Evolutionary conservation across 805 yeast species (phyloP).

Genomic region (Saccharomycopsis sp.): DNA sequence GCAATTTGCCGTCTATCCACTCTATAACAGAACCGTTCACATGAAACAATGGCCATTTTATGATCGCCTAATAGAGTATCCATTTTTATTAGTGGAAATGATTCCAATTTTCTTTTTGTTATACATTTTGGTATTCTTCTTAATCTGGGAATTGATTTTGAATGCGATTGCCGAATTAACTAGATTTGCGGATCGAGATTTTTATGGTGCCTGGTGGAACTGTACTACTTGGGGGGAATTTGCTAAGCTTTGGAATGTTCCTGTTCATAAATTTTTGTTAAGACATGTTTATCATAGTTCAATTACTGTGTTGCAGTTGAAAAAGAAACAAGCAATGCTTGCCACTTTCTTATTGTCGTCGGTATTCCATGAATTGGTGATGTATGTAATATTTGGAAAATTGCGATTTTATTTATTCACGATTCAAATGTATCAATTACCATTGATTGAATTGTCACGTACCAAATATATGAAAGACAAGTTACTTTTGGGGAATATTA

Average conservation of each 20-base stretch:
- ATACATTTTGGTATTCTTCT: slow-evolving; percentile 72
- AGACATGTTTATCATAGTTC: slow-evolving; percentile 94
- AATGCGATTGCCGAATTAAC: slow-evolving; percentile 88
- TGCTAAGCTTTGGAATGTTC: slow-evolving; percentile 89
- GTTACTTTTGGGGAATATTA: slow-evolving; percentile 62
- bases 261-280: slow-evolving; percentile 82
- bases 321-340: slow-evolving; percentile 62
- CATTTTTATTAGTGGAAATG: slow-evolving; percentile 59
- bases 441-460: slow-evolving; percentile 60
- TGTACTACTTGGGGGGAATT: slow-evolving; percentile 90
- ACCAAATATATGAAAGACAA: slow-evolving; percentile 49
- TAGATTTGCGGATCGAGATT: slow-evolving; percentile 80
- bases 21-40: slow-evolving; percentile 52
- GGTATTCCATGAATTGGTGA: slow-evolving; percentile 81
- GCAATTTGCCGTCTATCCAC: slow-evolving; percentile 68
- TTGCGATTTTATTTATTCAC: slow-evolving; percentile 73
- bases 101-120: slow-evolving; percentile 73
- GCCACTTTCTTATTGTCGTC: slow-evolving; percentile 76
- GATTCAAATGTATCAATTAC: slow-evolving; percentile 85
- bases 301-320: slow-evolving; percentile 64
- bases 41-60: slow-evolving; percentile 42
- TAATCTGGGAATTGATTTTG: slow-evolving; percentile 93
- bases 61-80: slow-evolving; percentile 41
- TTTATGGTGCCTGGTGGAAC: slow-evolving; percentile 98
- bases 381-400: slow-evolving; percentile 79